Conservation (phyloP, 2,329 filamentous ascomycete genomes). For the Fusarium palustre region DNA sequence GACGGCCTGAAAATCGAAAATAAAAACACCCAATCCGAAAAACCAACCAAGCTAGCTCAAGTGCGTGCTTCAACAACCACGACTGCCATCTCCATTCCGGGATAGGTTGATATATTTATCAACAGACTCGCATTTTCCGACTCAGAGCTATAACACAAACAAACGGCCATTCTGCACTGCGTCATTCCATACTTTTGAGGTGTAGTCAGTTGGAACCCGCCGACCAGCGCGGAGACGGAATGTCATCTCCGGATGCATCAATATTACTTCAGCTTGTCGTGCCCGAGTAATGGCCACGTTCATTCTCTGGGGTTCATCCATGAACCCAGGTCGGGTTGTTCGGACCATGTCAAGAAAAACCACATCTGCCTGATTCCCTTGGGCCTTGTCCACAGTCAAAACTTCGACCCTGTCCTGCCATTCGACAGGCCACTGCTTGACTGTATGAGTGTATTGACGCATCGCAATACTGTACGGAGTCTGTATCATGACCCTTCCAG, state of each 20-base stretch:
- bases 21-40: conserved; percentile 18
- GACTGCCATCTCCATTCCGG: background rate
- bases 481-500: conserved; percentile 58
- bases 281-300: conserved; percentile 61
- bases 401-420: conserved; percentile 53
- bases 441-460: conserved; percentile 50
- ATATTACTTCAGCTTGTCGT: conserved; percentile 58
- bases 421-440: conserved; percentile 45
- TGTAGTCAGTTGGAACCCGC: conserved; percentile 39
- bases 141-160: conserved; percentile 31
- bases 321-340: conserved; percentile 54
- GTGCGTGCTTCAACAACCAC: conserved; percentile 11
- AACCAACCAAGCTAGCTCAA: conserved; percentile 15
- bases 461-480: conserved; percentile 58
- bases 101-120: background rate
- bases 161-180: conserved; percentile 40
- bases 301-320: conserved; percentile 58
- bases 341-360: conserved; percentile 62
- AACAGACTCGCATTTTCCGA: background rate
- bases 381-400: conserved; percentile 59
- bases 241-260: conserved; percentile 58
- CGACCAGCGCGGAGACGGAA: conserved; percentile 20
- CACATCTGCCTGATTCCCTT: conserved; percentile 62
- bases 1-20: background rate
- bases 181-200: conserved; percentile 51